These are phyloP conservation scores for Sarcomyxa edulis DNA, from an alignment of 768 basidiomycete genomes.

Conservation along the genomic window DNA sequence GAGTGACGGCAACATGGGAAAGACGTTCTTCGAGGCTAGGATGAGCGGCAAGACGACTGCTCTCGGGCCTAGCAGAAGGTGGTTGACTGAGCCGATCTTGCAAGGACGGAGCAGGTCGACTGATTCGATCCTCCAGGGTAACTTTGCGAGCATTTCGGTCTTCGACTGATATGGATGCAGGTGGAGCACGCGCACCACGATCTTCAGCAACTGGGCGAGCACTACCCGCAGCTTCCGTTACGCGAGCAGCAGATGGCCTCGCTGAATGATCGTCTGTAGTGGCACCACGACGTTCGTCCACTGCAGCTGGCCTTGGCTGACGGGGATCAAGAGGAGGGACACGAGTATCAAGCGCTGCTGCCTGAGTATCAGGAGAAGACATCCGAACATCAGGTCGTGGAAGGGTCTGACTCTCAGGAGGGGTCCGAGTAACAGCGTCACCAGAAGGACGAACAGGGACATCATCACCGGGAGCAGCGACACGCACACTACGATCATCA, in stretches of 20 bases:
- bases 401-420: conserved; percentile 12
- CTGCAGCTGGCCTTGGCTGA: conserved; percentile 20
- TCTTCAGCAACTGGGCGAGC: conserved; percentile 12
- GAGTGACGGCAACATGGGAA: conserved; percentile 23
- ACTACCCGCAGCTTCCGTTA: conserved; percentile 6
- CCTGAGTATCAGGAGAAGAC: conserved; percentile 13
- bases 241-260: conserved; percentile 6
- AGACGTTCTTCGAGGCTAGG: conserved; percentile 38
- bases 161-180: conserved; percentile 10
- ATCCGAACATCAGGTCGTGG: neutral
- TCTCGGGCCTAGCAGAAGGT: conserved; percentile 9
- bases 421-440: conserved; percentile 14
- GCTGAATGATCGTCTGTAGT: conserved; percentile 8
- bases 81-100: conserved; percentile 34
- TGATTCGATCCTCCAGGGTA: conserved; percentile 34
- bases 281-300: conserved; percentile 20
- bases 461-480: conserved; percentile 21
- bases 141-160: conserved; percentile 13
- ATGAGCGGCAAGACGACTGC: conserved; percentile 16
- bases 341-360: conserved; percentile 18
- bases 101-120: conserved; percentile 22
- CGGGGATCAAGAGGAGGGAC: conserved; percentile 24
- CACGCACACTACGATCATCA: conserved; percentile 12
- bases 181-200: conserved; percentile 11
- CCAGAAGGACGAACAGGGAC: conserved; percentile 20